Base-by-base conservation (phyloP, 805 yeast genomes). In the Komagataella pastoris region DNA sequence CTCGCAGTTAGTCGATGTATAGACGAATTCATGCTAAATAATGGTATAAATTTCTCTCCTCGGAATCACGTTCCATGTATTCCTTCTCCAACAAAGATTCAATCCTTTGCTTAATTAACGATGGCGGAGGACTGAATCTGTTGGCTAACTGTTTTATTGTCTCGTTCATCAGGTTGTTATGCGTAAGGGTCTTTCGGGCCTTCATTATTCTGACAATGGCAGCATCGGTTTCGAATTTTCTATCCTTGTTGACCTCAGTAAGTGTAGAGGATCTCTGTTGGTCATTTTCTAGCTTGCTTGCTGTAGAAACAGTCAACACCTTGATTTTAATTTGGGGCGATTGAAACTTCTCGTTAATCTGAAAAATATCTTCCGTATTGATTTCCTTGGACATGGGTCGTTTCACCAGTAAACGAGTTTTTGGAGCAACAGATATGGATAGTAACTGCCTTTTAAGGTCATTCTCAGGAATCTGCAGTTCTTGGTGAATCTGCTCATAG, bases 171-270 rank as follows among this genome's bases (percentile, higher is more conserved):
- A 89, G 70, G 45, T 82, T 83, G 57, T 79, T 80, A 61, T 85
- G 91, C 23, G 64, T 70, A 51, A 83, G 57, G 0, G 72, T 65
- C 57, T 80, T 83, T 40, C 89, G 70, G 1, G 87, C 75, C 66
- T 89, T 89, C 91, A 89, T 82, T n/a, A 83, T 79, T 50, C 97
- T 73, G 4, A 89, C 95, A 52, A 89, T 76, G 0, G 95, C 93
- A 1, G 97, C 96, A 61, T 87, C 93, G 2, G 85, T 70, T 59
- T 83, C 86, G 52, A 74, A 73, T 53, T 79, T 73, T 53, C 96
- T 72, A 3, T 88, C 80, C 57, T 77, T 83, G 45, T 75, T 74
- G 30, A 88, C 70, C 44, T 71, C 67, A n/a, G 73, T 73, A 62
- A 81, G 67, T 0, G 86, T 83, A 51, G 73, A 74, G 17, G 68